Percentiles rank a stretch among this genome's conserved stretches.
phyloP scores from a whole-genome alignment of 139 green algal genomes.

The Yamagishiella unicocca region DNA sequence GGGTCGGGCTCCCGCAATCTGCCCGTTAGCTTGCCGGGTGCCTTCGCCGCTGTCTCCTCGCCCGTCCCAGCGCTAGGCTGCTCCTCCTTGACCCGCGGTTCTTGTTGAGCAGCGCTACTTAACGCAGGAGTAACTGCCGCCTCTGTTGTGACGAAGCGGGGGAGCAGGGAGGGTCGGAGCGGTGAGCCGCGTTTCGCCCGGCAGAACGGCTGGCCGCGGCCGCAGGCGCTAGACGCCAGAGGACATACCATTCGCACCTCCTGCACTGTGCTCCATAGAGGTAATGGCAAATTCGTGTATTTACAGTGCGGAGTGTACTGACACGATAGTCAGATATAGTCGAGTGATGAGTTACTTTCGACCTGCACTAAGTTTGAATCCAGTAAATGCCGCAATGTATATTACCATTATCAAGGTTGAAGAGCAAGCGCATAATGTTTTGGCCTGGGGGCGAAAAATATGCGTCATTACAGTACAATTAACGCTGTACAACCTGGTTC shows the following conservation, averaged over 20 bases:
- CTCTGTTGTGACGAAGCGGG: neutral
- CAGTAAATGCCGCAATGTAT: no score
- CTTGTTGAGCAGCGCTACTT: neutral
- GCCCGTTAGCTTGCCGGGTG: neutral
- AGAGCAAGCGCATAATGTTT: no score
- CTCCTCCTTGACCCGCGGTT: neutral
- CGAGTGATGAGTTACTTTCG: no score
- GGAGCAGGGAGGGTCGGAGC: neutral
- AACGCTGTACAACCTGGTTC: no score
- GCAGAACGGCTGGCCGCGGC: neutral
- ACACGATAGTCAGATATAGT: no score
- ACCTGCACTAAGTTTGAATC: no score
- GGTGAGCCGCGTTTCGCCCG: no score
- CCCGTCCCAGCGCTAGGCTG: neutral
- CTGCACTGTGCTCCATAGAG: neutral
- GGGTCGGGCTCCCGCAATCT: neutral
- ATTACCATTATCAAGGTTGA: no score
- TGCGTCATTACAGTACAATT: no score
- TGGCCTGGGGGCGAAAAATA: no score
- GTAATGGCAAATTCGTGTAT: no score
- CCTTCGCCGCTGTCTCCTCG: neutral
- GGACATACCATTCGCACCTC: neutral
- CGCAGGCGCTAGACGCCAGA: neutral
- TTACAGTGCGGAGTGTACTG: no score
- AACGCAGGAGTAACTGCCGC: neutral